phyloP scores from a whole-genome alignment of 106 monocot genomes.

The Allium cepa region DNA sequence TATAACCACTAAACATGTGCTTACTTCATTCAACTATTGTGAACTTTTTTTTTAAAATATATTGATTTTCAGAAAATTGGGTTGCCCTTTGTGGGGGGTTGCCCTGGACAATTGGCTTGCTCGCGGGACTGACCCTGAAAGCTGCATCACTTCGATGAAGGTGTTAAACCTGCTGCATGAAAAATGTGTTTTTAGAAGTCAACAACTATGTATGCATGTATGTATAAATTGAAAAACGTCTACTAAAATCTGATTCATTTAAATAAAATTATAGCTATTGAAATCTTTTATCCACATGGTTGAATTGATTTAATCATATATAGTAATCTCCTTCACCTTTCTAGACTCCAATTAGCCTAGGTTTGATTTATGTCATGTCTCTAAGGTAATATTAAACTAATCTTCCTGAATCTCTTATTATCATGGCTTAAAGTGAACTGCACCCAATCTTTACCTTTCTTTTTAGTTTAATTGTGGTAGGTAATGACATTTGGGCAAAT shows the following conservation, averaged over 20 bases:
- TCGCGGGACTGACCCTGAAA: too few relatives aligned
- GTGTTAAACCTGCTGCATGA: too few relatives aligned
- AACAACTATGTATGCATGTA: too few relatives aligned
- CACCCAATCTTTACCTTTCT: conserved; percentile 13
- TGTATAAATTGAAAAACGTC: too few relatives aligned
- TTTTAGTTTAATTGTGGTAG: conserved; percentile 20
- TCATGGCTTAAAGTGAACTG: conserved; percentile 19
- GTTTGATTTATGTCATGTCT: neutral
- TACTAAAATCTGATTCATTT: neutral
- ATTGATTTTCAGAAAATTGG: too few relatives aligned
- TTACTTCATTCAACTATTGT: too few relatives aligned
- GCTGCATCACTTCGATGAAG: too few relatives aligned
- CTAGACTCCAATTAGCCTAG: conserved; percentile 9
- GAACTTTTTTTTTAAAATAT: too few relatives aligned
- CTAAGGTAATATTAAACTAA: conserved; percentile 1
- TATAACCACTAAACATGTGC: too few relatives aligned
- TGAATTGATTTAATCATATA: conserved; percentile 8
- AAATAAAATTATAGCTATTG: conserved; percentile 2
- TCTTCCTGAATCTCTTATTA: conserved; percentile 7
- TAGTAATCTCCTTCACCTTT: conserved; percentile 1
- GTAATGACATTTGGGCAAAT: conserved; percentile 8
- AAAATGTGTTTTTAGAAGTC: too few relatives aligned
- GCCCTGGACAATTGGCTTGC: too few relatives aligned
- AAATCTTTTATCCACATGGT: conserved; percentile 7
- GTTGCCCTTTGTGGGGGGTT: too few relatives aligned